Evolutionary conservation across 257 asterid species (phyloP).

Genomic region (Salvia rosmarinus): DNA sequence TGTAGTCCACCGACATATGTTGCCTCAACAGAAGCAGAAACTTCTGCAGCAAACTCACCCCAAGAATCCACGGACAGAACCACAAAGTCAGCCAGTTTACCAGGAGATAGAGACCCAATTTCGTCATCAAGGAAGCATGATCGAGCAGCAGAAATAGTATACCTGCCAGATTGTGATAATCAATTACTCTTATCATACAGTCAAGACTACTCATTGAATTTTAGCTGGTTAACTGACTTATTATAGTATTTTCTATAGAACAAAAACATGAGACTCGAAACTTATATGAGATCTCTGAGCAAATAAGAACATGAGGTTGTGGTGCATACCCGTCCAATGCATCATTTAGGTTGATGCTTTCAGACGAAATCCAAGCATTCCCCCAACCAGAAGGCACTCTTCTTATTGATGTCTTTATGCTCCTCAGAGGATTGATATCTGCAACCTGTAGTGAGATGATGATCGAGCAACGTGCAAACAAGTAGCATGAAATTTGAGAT

Average conservation of each 20-base stretch:
- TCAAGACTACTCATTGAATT: neutral
- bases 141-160: conserved; percentile 86
- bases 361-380: conserved; percentile 76
- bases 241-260: neutral
- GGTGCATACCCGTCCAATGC: conserved; percentile 74
- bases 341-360: conserved; percentile 60
- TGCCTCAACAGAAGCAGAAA: conserved; percentile 62
- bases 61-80: conserved; percentile 72
- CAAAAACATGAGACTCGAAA: neutral
- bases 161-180: conserved; percentile 45
- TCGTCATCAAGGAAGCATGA: conserved; percentile 85
- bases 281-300: conserved; percentile 17
- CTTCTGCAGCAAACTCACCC: conserved; percentile 60
- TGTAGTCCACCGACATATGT: conserved; percentile 76
- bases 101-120: conserved; percentile 79
- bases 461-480: neutral
- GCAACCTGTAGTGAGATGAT: conserved; percentile 59
- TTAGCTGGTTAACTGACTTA: neutral
- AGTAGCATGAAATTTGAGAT: conserved; percentile 16
- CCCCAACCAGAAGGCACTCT: conserved; percentile 81
- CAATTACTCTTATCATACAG: no score
- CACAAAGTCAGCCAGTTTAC: conserved; percentile 91
- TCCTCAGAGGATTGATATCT: conserved; percentile 78
- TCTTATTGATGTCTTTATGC: conserved; percentile 73
- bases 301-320: neutral